phyloP scores from a whole-genome alignment of 257 asterid species.

The Verbena officinalis region DNA sequence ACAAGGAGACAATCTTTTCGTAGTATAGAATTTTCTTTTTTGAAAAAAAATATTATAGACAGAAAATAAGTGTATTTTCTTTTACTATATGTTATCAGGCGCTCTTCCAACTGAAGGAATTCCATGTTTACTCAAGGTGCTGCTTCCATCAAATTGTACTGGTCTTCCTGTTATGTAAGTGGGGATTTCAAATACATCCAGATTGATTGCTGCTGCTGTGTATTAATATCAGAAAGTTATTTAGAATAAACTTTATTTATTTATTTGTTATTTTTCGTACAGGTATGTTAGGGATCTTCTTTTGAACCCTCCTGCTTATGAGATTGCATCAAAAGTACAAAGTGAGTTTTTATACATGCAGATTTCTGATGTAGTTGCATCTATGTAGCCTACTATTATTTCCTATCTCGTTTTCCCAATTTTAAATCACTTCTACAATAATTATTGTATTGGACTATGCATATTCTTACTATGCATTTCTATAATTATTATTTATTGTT shows the following conservation, averaged over 20 bases:
- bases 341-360: conserved; percentile 41
- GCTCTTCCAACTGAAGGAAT: conserved; percentile 99
- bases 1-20: background rate
- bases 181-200: conserved; percentile 13
- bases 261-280: conserved; percentile 24
- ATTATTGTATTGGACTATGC: background rate
- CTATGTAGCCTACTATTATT: background rate
- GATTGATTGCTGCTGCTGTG: background rate
- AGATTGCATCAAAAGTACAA: conserved; percentile 79
- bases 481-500: conserved; percentile 7
- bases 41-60: background rate
- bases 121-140: conserved; percentile 86
- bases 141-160: conserved; percentile 81
- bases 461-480: background rate
- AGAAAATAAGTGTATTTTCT: background rate
- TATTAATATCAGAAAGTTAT: background rate
- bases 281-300: conserved; percentile 93
- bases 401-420: background rate
- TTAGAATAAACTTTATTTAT: background rate
- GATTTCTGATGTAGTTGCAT: conserved; percentile 6
- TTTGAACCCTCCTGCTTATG: conserved; percentile 94
- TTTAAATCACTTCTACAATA: background rate
- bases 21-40: background rate
- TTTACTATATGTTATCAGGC: conserved; percentile 48
- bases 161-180: conserved; percentile 92